Percentiles rank a stretch among this genome's conserved stretches.
Conservation (phyloP, 2,329 filamentous ascomycete species). For the Microdochium bolleyi region DNA sequence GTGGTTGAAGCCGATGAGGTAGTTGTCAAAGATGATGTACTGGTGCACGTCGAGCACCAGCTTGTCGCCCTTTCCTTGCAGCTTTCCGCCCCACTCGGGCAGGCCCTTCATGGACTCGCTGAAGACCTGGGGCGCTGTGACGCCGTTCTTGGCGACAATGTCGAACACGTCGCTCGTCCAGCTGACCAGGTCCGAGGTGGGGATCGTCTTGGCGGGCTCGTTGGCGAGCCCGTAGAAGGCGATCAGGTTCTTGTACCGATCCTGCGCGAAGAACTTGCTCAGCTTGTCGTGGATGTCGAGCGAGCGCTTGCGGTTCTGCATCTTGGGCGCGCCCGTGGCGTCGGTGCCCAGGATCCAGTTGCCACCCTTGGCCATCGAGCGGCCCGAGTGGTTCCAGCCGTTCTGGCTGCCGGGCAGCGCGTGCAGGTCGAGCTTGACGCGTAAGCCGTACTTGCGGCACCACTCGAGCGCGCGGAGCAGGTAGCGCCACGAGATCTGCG, state of each 20-base stretch:
- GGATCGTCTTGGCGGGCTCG: slow-evolving; percentile 52
- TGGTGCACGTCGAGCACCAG: slow-evolving; percentile 72
- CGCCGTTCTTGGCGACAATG: slow-evolving; percentile 38
- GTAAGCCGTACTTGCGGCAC: slow-evolving; percentile 25
- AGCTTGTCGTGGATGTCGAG: neutral
- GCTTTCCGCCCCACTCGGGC: slow-evolving; percentile 46
- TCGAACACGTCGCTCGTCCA: slow-evolving; percentile 6
- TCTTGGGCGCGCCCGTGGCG: slow-evolving; percentile 40
- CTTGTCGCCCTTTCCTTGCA: slow-evolving; percentile 35
- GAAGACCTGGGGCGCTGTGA: slow-evolving; percentile 54
- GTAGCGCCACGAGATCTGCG: neutral
- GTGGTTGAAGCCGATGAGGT: slow-evolving; percentile 58
- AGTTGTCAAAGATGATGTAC: slow-evolving; percentile 70
- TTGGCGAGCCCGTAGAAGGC: slow-evolving; percentile 62
- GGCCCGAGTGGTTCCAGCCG: slow-evolving; percentile 55
- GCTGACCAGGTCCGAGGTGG: slow-evolving; percentile 45
- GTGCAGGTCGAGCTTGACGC: slow-evolving; percentile 53
- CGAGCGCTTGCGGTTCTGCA: slow-evolving; percentile 32
- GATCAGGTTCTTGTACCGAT: slow-evolving; percentile 32
- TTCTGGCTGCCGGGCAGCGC: slow-evolving; percentile 49
- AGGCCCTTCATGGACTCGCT: slow-evolving; percentile 69
- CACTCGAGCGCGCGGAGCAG: neutral
- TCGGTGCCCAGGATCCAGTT: slow-evolving; percentile 18
- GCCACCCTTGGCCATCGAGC: slow-evolving; percentile 23
- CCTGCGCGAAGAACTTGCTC: slow-evolving; percentile 24